Conservation (phyloP, 768 basidiomycete species). For the Lactarius hatsudake region DNA sequence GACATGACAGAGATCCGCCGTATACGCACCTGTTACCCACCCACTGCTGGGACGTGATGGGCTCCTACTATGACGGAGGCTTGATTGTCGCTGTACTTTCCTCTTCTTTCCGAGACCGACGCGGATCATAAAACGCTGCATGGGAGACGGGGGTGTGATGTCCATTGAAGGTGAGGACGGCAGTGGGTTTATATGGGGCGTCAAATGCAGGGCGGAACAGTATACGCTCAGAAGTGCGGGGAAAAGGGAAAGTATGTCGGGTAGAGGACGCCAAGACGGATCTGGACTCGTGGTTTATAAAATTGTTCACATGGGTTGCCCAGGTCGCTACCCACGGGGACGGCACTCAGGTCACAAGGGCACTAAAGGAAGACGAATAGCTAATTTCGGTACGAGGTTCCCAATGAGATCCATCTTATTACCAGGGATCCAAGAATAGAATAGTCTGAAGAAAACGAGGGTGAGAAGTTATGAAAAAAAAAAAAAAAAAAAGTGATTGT, state of each 20-base stretch:
- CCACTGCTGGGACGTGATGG: not conserved
- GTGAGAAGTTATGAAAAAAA: not conserved
- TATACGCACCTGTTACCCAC: not conserved
- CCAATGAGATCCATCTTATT: not conserved
- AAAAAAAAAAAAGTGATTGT: not conserved
- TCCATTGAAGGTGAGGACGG: not conserved
- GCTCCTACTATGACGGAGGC: not conserved
- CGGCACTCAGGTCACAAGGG: not conserved
- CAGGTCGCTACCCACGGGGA: not conserved
- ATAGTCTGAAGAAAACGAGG: not conserved
- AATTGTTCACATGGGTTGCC: not conserved
- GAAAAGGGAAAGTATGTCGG: not conserved
- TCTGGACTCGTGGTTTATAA: not conserved
- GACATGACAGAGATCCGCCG: not conserved
- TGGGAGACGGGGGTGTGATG: not conserved
- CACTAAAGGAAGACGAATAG: not conserved
- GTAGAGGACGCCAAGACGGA: not conserved
- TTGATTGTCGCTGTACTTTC: conserved; percentile 3
- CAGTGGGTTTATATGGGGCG: not conserved
- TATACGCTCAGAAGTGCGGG: not conserved
- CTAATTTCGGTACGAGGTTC: not conserved
- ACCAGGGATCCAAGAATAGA: not conserved
- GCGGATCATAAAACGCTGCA: conserved; percentile 9
- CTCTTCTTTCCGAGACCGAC: conserved; percentile 1
- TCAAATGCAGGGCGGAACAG: not conserved